Base-by-base conservation (phyloP, 2,329 filamentous ascomycete species). In the Davidsoniella australis region DNA sequence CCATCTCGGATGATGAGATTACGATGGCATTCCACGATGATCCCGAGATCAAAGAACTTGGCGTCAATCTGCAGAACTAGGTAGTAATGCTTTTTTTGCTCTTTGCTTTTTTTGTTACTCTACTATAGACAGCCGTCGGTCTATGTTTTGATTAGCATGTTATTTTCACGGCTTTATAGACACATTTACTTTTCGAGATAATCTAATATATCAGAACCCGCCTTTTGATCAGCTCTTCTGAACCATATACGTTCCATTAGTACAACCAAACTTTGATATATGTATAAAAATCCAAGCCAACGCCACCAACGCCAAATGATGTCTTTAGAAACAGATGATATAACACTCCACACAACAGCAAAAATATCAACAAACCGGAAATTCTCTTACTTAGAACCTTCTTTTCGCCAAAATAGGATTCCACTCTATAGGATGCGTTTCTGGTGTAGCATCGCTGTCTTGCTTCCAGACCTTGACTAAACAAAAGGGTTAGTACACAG, bases 401-500 rank as follows among this genome's bases (percentile, higher is more conserved):
- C 47, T 44, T 40, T 47, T 48, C 9, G 41, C 47, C 26, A 52
- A 26, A 16, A 77, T 85, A 18, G 88, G 88, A 59, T 84, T 86
- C 91, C 91, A 98, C 41, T 93, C 81, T 41, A 98, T 64, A 2
- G 91, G 91, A 65, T 96, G 87, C 1, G 83, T 84, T 63, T 96
- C 86, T 37, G 83, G 82, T 0, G 89, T 95, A 16, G 91, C 91
- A 48, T 82, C 76, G 43, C 93, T 85, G 62, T 98, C 91, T 57
- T 82, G 83, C 64, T 88, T 93, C 91, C 91, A 98, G 51, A 98
- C 78, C 74, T 98, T 96, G 63, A 95, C 73, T 79, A 48, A 24
- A 47, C 16, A 44, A 33, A 33, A 5, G 4, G 16, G 41, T 6
- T 47, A 4, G 47, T 48, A 53, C 12, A 33, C 6, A 12, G 8